Base-by-base conservation (phyloP, 805 yeast genomes). In the Komagataella ulmi region DNA sequence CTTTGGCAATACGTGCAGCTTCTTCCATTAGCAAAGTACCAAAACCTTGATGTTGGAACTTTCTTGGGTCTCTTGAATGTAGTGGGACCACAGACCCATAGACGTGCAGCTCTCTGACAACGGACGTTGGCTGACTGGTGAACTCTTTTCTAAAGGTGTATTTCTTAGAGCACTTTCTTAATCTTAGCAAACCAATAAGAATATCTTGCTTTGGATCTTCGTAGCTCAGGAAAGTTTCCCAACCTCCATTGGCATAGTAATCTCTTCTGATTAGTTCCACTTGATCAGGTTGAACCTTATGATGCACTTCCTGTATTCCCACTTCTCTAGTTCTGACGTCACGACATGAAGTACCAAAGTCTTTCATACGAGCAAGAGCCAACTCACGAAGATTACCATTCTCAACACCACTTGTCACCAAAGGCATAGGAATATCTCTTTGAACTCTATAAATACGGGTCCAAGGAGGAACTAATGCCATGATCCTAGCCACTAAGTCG, bases 391-490 rank as follows among this genome's bases (percentile, higher is more conserved):
- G 75, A 62, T 93, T 93, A 60, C 99, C 99, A 66, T 93, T 93
- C 60, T 93, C 99, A 46, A 93, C 99, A 61, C 99, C 99, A 1
- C 96, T 85, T 0, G 97, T 86, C 46, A 93, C 99, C 58, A 93
- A 74, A 0, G 99, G 99, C 99, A 93, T 93, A 17, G 99, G 99
- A 53, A 93, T 93, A 75, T 93, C 99, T 73, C 99, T 79, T 70
- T 93, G 99, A 19, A 93, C 99, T 67, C 99, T 83, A 67, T 93
- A 93, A 59, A 93, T 93, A 70, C 99, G 82, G 3, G 99, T 93
- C 99, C 99, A 93, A 3, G 99, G 99, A 23, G 99, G 99, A 5
- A 93, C 98, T 53, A 93, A 73, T 0, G 98, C 97, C 73, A 93
- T 71, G 51, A 93, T 91, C 61, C 98, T 79, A 0, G 99, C 99